Percentiles rank a stretch among this genome's conserved stretches.
Evolutionary conservation across 768 basidiomycete species (phyloP).

Genomic region (Chalciporus chontae): DNA sequence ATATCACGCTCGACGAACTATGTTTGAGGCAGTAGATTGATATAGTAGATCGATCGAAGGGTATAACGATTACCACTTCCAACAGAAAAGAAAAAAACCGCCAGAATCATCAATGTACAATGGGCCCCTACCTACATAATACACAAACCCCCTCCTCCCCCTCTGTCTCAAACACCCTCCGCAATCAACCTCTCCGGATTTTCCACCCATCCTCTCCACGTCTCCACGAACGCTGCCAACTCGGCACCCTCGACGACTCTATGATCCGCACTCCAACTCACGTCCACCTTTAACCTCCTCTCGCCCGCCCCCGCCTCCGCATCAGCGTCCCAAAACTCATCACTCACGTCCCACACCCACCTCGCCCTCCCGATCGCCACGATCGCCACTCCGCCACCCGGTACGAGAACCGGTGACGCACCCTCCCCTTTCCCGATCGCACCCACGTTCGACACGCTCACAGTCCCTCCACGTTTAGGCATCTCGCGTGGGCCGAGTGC

Average conservation of each 20-base stretch:
- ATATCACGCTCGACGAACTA: too few relatives aligned
- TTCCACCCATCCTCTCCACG: slow-evolving; percentile 81
- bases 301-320: slow-evolving; percentile 32
- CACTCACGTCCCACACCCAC: slow-evolving; percentile 71
- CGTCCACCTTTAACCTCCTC: slow-evolving; percentile 53
- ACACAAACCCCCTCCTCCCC: too few relatives aligned
- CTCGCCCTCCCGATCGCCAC: slow-evolving; percentile 76
- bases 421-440: slow-evolving; percentile 69
- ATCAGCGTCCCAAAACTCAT: slow-evolving; percentile 28
- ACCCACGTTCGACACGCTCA: slow-evolving; percentile 82
- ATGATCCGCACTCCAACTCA: slow-evolving; percentile 88
- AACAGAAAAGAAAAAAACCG: too few relatives aligned
- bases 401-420: slow-evolving; percentile 73
- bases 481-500: slow-evolving; percentile 65
- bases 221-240: slow-evolving; percentile 82
- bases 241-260: slow-evolving; percentile 87
- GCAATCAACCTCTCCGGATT: slow-evolving; percentile 65
- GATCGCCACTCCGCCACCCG: slow-evolving; percentile 82
- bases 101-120: too few relatives aligned
- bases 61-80: too few relatives aligned
- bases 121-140: too few relatives aligned
- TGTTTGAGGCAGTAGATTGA: too few relatives aligned
- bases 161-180: slow-evolving; percentile 34
- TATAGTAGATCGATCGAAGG: too few relatives aligned
- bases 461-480: slow-evolving; percentile 72